Evolutionary conservation across 345 rosid genomes (phyloP), one percentile per base, ranked within the genome.

Genomic region (Hypericum androsaemum): DNA sequence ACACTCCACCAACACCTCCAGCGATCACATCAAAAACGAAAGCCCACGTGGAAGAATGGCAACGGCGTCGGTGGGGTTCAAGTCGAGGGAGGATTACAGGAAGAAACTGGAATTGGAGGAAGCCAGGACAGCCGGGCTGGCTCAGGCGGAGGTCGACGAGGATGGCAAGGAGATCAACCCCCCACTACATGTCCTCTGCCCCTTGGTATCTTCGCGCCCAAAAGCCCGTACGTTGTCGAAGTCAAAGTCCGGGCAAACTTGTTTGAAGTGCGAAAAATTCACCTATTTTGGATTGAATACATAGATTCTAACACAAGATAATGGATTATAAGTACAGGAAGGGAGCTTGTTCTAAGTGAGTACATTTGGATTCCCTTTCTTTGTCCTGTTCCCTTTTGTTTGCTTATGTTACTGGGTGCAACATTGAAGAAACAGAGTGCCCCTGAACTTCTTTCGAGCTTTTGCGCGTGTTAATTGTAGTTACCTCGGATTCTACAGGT

Each of bases 311-410:
- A n/a, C n/a, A n/a, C n/a, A n/a, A n/a, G n/a, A n/a, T n/a, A n/a
- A n/a, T 80, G 65, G 95, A 87, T 13, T 81, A 80, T 6, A 80
- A 82, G 50, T 85, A 69, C 58, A 61, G 87, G 54, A 82, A 85
- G 62, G 95, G 95, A 14, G 87, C 95, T 8, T 85, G 89, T 53
- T 53, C 58, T 32, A 84, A 84, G 94, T 84, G 69, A 71, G 83
- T 40, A 8, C 5, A 7, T 7, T 10, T 17, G 37, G 7, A 42
- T 10, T 38, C 7, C 7, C 2, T 47, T 35, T 40, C n/a, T 8
- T 7, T 22, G 35, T 39, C n/a, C 10, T 7, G 15, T 22, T 32
- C 7, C 11, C 3, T 49, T 12, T 12, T 14, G 0, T 40, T 8
- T 12, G 28, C 12, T 58, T 22, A 22, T 7, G 22, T 14, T 6